These are phyloP conservation scores for Raphidocelis subcapitata DNA, from an alignment of 139 green algal genomes.

Conservation along the genomic window DNA sequence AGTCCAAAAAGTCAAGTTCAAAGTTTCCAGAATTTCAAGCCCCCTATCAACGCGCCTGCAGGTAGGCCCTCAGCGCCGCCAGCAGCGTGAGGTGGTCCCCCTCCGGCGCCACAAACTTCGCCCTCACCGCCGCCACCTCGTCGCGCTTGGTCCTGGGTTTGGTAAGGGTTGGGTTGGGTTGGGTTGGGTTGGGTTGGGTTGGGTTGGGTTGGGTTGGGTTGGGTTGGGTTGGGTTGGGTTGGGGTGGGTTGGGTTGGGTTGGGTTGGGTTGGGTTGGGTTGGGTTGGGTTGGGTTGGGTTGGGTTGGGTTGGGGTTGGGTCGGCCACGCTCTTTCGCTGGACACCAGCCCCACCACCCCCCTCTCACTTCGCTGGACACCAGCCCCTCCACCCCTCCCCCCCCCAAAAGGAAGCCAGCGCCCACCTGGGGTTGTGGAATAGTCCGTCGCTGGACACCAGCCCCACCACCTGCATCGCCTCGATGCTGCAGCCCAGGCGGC, in stretches of 20 bases:
- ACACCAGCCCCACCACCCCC: no score
- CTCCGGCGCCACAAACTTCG: conserved; percentile 58
- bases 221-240: no score
- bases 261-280: background rate
- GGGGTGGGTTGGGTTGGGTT: background rate
- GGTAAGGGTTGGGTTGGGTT: background rate
- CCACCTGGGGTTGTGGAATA: conserved; percentile 53
- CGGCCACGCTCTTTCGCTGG: no score
- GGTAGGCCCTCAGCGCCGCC: conserved; percentile 58
- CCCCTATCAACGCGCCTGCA: no score
- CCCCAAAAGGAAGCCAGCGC: no score
- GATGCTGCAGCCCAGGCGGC: conserved; percentile 59
- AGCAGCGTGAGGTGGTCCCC: conserved; percentile 87
- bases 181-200: background rate
- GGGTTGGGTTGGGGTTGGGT: no score
- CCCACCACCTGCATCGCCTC: conserved; percentile 78
- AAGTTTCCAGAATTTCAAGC: no score
- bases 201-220: background rate
- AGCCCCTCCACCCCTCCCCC: background rate
- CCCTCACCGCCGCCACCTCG: conserved; percentile 55
- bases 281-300: background rate
- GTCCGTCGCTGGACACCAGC: conserved; percentile 73
- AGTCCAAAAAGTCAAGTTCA: no score
- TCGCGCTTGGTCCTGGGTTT: conserved; percentile 53
- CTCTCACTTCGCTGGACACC: background rate